A percentile compares a stretch with the other conserved stretches of the same genome.
Conservation (phyloP, 75 land plant genomes). For the Selaginella tamariscina region DNA sequence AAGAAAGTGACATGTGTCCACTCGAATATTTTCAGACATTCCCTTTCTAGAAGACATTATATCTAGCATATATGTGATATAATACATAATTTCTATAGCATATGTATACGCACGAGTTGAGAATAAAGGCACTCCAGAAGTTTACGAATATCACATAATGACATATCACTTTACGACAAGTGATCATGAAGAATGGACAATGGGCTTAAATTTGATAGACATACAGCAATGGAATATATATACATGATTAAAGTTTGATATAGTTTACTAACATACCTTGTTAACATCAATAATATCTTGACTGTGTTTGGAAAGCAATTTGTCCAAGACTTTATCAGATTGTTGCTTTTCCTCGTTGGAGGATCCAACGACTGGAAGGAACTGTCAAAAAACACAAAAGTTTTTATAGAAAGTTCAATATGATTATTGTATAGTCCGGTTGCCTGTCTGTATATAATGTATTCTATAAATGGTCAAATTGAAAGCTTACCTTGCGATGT, state of each 20-base stretch:
- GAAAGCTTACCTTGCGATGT: conserved; percentile 57
- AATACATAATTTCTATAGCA: no score
- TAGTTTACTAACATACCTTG: conserved; percentile 39
- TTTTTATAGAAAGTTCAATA: background rate
- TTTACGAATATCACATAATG: no score
- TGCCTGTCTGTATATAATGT: background rate
- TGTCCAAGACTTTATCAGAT: conserved; percentile 55
- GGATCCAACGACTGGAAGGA: conserved; percentile 82
- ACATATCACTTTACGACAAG: background rate
- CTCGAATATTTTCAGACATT: no score
- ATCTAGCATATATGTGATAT: no score
- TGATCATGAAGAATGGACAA: background rate
- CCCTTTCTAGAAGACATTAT: no score
- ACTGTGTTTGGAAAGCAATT: conserved; percentile 52
- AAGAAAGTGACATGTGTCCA: no score
- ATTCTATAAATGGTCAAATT: background rate
- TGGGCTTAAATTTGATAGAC: background rate
- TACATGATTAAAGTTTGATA: no score
- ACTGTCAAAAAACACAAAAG: conserved; percentile 33
- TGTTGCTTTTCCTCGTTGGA: conserved; percentile 57
- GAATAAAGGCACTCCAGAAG: background rate
- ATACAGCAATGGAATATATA: no score
- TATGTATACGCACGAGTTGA: background rate
- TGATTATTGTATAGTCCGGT: background rate
- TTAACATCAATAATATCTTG: conserved; percentile 66